A percentile compares a stretch with the other conserved stretches of the same genome.
Conservation (phyloP, 2,329 filamentous ascomycete genomes). For the Aureobasidium pullulans region DNA sequence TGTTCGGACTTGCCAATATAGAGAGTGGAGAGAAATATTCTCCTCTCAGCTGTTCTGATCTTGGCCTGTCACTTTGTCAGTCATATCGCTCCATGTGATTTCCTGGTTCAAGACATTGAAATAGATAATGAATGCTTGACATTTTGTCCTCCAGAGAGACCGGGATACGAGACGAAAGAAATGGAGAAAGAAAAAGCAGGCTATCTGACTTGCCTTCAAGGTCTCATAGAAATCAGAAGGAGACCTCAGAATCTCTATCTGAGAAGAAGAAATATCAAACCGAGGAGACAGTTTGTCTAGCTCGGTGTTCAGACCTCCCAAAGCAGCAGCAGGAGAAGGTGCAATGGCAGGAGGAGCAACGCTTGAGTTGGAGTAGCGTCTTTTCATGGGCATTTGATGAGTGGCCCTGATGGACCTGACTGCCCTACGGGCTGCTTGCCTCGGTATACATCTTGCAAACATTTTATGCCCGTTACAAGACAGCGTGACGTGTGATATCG, state of each 20-base stretch:
- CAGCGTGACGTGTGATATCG: neutral
- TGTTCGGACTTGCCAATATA: conserved; percentile 93
- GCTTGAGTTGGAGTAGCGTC: conserved; percentile 12
- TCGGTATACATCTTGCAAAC: conserved; percentile 11
- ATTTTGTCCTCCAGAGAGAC: too few relatives aligned
- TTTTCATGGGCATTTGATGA: neutral
- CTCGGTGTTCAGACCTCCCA: conserved; percentile 60
- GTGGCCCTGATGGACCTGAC: neutral
- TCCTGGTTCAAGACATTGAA: neutral
- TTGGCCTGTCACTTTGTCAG: conserved; percentile 50
- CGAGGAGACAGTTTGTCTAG: conserved; percentile 85
- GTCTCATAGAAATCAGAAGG: conserved; percentile 88
- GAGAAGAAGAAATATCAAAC: conserved; percentile 74
- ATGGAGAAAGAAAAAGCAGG: neutral
- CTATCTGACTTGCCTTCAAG: conserved; percentile 59
- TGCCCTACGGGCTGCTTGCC: conserved; percentile 5
- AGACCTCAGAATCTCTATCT: conserved; percentile 70
- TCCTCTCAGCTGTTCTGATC: conserved; percentile 68
- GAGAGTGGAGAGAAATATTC: conserved; percentile 89
- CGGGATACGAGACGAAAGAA: neutral
- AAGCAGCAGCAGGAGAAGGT: conserved; percentile 16
- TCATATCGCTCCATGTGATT: neutral
- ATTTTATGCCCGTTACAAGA: neutral
- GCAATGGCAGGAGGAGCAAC: neutral
- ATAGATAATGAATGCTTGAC: neutral